These are phyloP conservation scores for Alternaria novae-zelandiae DNA, from an alignment of 2,329 filamentous ascomycete genomes.

Conservation along the genomic window DNA sequence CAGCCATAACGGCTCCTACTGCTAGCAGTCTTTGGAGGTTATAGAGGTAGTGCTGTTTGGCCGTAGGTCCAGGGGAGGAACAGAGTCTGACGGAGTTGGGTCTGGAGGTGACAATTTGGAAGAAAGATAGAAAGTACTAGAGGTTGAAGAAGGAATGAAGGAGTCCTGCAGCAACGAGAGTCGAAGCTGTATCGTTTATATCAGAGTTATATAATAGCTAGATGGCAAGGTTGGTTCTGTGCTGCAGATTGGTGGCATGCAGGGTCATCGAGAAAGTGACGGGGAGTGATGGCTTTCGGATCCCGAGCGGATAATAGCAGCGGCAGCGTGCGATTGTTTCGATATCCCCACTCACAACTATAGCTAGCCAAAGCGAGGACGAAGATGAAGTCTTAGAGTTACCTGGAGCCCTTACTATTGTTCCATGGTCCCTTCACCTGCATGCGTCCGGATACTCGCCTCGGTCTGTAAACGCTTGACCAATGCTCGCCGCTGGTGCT, in stretches of 20 bases:
- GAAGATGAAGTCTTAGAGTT: constrained; percentile 7
- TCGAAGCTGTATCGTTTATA: background rate
- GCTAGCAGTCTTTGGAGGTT: background rate
- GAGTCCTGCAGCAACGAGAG: background rate
- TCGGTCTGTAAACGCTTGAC: constrained; percentile 5
- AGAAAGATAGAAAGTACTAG: background rate
- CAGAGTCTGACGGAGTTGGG: background rate
- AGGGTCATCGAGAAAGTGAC: constrained; percentile 11
- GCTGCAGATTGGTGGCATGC: constrained; percentile 1
- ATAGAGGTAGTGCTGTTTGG: background rate
- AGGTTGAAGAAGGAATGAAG: constrained; percentile 7
- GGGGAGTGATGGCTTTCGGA: constrained; percentile 10
- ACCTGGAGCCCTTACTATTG: constrained; percentile 28
- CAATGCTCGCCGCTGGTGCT: constrained; percentile 6
- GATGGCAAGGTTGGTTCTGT: background rate
- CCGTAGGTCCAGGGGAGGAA: background rate
- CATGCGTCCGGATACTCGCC: constrained; percentile 1
- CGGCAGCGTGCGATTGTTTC: constrained; percentile 5
- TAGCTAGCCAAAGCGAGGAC: background rate
- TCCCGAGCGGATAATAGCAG: constrained; percentile 16
- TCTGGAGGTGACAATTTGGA: background rate
- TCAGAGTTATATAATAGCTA: constrained; percentile 10
- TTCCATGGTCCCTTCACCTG: constrained; percentile 21
- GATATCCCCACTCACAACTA: constrained; percentile 12
- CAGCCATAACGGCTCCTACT: constrained; percentile 16